Evolutionary conservation across 225 moss, liverwort and hornwort species (phyloP).

Genomic region (Marchantia paleacea): DNA sequence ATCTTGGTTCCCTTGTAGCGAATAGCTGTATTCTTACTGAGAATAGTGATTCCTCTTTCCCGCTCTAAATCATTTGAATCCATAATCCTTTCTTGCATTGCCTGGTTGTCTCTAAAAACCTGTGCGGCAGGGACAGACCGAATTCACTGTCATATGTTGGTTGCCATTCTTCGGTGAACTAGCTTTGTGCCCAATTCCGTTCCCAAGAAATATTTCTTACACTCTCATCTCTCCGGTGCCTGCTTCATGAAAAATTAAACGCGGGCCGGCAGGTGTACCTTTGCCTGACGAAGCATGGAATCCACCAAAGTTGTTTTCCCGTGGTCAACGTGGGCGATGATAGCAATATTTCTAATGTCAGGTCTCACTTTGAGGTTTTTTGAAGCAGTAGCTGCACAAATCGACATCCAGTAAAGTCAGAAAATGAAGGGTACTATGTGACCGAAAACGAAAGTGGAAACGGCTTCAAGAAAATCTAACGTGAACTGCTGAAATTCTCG

Average conservation of each 20-base stretch:
- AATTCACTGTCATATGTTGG: too few relatives aligned
- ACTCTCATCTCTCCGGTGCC: too few relatives aligned
- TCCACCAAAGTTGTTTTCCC: conserved; percentile 95
- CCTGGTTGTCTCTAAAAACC: conserved; percentile 93
- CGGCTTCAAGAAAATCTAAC: too few relatives aligned
- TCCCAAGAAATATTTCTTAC: too few relatives aligned
- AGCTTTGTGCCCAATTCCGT: too few relatives aligned
- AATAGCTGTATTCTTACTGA: conserved; percentile 96
- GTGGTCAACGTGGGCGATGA: conserved; percentile 92
- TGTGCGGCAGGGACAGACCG: not conserved
- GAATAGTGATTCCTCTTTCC: conserved; percentile 88
- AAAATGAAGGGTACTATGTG: too few relatives aligned
- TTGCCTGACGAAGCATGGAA: conserved; percentile 96
- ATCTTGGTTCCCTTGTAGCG: conserved; percentile 95
- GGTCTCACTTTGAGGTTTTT: conserved; percentile 10
- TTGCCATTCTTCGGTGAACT: too few relatives aligned
- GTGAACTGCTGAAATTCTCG: too few relatives aligned
- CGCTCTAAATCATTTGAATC: conserved; percentile 92
- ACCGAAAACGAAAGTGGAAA: too few relatives aligned
- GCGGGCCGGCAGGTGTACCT: conserved; percentile 31
- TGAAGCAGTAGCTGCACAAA: not conserved
- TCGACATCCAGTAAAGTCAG: too few relatives aligned
- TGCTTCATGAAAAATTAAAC: too few relatives aligned
- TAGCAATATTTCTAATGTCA: conserved; percentile 86
- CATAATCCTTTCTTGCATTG: conserved; percentile 95